A percentile compares a stretch with the other conserved stretches of the same genome.
These are phyloP conservation scores for Aspergillus oerlinghausenensis DNA, from an alignment of 2,329 filamentous ascomycete species.

Conservation along the genomic window DNA sequence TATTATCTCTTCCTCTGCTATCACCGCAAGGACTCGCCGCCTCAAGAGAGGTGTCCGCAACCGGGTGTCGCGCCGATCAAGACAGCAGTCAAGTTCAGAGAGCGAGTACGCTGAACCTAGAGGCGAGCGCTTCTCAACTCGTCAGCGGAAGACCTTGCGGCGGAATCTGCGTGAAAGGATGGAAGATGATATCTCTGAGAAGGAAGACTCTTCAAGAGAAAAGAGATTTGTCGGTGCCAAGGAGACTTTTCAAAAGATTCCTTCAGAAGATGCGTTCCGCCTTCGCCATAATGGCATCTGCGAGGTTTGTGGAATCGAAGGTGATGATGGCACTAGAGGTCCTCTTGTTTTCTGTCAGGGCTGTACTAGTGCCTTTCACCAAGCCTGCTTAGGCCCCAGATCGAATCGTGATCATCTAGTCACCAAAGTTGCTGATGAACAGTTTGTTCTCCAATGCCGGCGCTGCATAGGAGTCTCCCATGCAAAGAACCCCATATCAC, in stretches of 20 bases:
- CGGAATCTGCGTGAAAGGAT: slow-evolving; percentile 43
- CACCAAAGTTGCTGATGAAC: slow-evolving; percentile 71
- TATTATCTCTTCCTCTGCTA: slow-evolving; percentile 11
- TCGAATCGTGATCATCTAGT: slow-evolving; percentile 76
- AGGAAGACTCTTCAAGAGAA: slow-evolving; percentile 44
- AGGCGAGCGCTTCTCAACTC: slow-evolving; percentile 28
- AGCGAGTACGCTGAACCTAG: slow-evolving; percentile 9
- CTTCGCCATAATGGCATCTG: slow-evolving; percentile 66
- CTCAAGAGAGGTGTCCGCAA: slow-evolving; percentile 7
- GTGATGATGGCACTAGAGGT: slow-evolving; percentile 57
- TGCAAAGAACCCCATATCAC: slow-evolving; percentile 65
- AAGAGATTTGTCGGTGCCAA: slow-evolving; percentile 55
- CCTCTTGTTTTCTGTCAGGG: slow-evolving; percentile 84
- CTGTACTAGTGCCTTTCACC: slow-evolving; percentile 79
- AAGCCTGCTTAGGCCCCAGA: slow-evolving; percentile 71
- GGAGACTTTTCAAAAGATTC: slow-evolving; percentile 66
- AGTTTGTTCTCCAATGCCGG: slow-evolving; percentile 86
- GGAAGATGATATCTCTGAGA: slow-evolving; percentile 35
- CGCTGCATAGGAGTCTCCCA: slow-evolving; percentile 68
- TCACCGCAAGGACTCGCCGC: slow-evolving; percentile 11
- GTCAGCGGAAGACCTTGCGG: slow-evolving; percentile 22
- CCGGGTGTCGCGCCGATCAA: slow-evolving; percentile 6
- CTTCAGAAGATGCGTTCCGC: slow-evolving; percentile 62
- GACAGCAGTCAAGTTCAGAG: slow-evolving; percentile 6
- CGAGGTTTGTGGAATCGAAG: slow-evolving; percentile 61